Evolutionary conservation across 1,284 basidiomycete genomes (phyloP).

Genomic region (Ceratobasidium sp.): DNA sequence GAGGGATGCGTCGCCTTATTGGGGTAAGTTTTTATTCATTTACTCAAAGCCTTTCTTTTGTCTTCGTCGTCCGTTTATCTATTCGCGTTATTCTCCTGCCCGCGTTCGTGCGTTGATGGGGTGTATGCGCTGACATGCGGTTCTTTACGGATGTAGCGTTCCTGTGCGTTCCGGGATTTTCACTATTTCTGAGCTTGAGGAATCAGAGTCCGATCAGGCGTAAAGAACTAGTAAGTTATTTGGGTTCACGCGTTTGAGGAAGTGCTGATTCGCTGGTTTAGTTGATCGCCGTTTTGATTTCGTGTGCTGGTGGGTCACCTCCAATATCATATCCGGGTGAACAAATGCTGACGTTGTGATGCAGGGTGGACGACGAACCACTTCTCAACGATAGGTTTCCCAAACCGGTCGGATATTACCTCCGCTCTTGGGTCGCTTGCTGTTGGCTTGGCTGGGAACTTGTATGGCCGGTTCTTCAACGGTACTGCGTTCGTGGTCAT

Average conservation of each 20-base stretch:
- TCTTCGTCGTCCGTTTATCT: no score
- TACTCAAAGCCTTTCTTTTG: no score
- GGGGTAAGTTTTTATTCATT: constrained; percentile 64
- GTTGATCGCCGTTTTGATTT: constrained; percentile 62
- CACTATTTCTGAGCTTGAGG: constrained; percentile 79
- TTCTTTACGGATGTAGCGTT: constrained; percentile 65
- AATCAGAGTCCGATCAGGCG: constrained; percentile 80
- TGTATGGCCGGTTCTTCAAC: constrained; percentile 84
- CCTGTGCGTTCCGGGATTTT: constrained; percentile 84
- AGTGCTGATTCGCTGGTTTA: constrained; percentile 12
- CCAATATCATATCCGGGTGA: background rate
- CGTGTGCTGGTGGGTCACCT: constrained; percentile 31
- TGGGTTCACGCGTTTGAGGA: background rate
- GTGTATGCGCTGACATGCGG: background rate
- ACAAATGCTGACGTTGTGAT: constrained; percentile 72
- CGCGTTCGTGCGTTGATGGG: no score
- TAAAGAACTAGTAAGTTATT: constrained; percentile 73
- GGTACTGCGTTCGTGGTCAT: constrained; percentile 85
- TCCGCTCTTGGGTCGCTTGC: constrained; percentile 84
- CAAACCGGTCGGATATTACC: constrained; percentile 78
- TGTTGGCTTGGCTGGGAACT: constrained; percentile 85
- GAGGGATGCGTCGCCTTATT: constrained; percentile 66
- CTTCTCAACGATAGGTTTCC: constrained; percentile 76
- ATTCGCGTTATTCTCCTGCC: no score
- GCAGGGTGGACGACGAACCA: constrained; percentile 85